Percentiles rank a stretch among this genome's conserved stretches.
These are phyloP conservation scores for Hyparrhenia diplandra DNA, from an alignment of 176 grass and related monocot species.

Conservation along the genomic window DNA sequence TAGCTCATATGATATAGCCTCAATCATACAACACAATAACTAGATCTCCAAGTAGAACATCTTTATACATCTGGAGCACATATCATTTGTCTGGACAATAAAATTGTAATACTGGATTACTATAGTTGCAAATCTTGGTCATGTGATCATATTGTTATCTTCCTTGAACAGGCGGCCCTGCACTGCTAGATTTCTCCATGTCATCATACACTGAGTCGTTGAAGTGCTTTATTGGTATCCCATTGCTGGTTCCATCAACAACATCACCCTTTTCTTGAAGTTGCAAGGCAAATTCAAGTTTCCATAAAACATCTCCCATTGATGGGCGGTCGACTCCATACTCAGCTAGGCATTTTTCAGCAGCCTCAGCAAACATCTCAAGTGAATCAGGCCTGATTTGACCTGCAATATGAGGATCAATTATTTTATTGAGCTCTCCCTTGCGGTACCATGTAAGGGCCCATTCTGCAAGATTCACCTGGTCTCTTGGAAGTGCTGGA, in stretches of 20 bases:
- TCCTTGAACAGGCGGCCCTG: constrained; percentile 43
- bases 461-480: constrained; percentile 96
- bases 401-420: constrained; percentile 65
- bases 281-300: constrained; percentile 92
- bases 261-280: constrained; percentile 63
- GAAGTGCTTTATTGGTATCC: constrained; percentile 35
- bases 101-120: constrained; percentile 18
- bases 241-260: constrained; percentile 28
- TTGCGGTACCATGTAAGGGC: constrained; percentile 65
- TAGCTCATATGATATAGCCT: constrained; percentile 31
- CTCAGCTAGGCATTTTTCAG: constrained; percentile 94
- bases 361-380: constrained; percentile 75
- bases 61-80: constrained; percentile 21
- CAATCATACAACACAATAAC: constrained; percentile 38
- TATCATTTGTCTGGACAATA: background rate
- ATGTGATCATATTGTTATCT: constrained; percentile 38
- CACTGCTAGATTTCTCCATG: constrained; percentile 30
- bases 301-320: constrained; percentile 96
- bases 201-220: background rate
- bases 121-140: constrained; percentile 22
- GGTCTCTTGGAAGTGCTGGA: constrained; percentile 87
- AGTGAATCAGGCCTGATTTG: constrained; percentile 64
- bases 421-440: constrained; percentile 73
- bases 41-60: constrained; percentile 17
- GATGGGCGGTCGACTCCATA: constrained; percentile 82